Conservation (phyloP, 768 basidiomycete genomes). For the Dioszegia crocea region DNA sequence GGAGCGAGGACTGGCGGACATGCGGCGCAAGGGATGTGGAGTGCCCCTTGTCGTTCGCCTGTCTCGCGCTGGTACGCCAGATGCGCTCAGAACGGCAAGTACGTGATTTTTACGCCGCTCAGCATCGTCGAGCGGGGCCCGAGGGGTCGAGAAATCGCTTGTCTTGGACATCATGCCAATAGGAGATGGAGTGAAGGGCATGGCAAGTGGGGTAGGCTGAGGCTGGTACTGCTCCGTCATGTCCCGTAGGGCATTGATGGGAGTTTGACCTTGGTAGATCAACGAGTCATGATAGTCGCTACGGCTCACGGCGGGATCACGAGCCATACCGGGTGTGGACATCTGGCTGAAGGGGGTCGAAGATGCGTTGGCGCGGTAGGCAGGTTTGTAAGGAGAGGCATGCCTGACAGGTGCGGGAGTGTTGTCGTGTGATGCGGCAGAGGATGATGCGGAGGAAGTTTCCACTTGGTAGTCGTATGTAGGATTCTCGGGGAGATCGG, state of each 20-base stretch:
- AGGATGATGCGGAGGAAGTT: neutral
- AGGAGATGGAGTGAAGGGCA: conserved; percentile 37
- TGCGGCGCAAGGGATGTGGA: conserved; percentile 49
- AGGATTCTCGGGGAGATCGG: conserved; percentile 6
- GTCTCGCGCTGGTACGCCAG: conserved; percentile 18
- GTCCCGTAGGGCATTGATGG: conserved; percentile 23
- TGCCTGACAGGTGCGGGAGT: conserved; percentile 11
- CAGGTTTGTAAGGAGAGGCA: conserved; percentile 18
- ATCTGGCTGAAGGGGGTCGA: conserved; percentile 7
- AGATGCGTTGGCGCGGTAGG: neutral
- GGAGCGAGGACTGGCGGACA: conserved; percentile 21
- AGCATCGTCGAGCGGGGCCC: conserved; percentile 35
- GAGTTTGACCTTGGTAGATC: neutral
- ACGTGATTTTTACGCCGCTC: conserved; percentile 42
- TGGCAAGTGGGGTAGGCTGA: conserved; percentile 4
- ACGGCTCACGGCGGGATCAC: conserved; percentile 1
- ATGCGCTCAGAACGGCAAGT: conserved; percentile 37
- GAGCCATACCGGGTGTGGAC: conserved; percentile 21
- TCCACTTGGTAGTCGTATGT: conserved; percentile 22
- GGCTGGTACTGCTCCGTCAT: conserved; percentile 24
- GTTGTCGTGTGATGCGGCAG: conserved; percentile 8
- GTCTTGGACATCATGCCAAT: conserved; percentile 13
- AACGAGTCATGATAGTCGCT: neutral
- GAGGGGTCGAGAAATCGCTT: conserved; percentile 29
- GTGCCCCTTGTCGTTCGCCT: conserved; percentile 25